phyloP scores from a whole-genome alignment of 805 yeast species.

The Debaryomyces hansenii region DNA sequence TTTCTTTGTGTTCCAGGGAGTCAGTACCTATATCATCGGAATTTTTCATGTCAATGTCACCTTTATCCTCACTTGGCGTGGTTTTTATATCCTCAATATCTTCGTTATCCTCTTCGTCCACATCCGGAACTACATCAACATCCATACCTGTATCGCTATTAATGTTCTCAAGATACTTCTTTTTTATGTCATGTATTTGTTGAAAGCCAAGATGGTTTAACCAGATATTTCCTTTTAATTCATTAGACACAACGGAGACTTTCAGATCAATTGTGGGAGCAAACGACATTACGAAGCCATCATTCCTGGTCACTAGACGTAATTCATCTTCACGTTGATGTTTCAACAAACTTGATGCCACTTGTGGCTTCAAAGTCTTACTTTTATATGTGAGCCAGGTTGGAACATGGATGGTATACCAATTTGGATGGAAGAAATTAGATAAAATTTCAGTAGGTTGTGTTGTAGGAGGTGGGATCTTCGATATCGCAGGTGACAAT shows the following conservation, averaged over 20 bases:
- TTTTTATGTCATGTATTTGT: conserved; percentile 27
- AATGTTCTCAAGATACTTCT: conserved; percentile 11
- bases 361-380: conserved; percentile 21
- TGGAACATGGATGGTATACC: conserved; percentile 46
- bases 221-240: conserved; percentile 37
- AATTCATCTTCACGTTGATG: conserved; percentile 17
- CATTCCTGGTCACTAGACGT: conserved; percentile 16
- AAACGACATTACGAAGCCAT: conserved; percentile 30
- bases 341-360: conserved; percentile 27
- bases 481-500: conserved; percentile 28
- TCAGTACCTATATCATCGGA: conserved; percentile 1
- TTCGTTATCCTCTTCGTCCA: conserved; percentile 5
- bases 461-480: conserved; percentile 34
- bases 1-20: conserved; percentile 7
- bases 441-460: conserved; percentile 37
- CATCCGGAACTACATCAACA: conserved; percentile 13
- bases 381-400: conserved; percentile 40
- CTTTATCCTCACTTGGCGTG: conserved; percentile 6
- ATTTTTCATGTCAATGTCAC: conserved; percentile 2
- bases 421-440: conserved; percentile 43
- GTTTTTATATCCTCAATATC: not conserved
- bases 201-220: conserved; percentile 37
- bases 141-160: conserved; percentile 14
- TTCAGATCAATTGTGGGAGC: conserved; percentile 38
- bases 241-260: conserved; percentile 31